Evolutionary conservation across 208 protist genomes (phyloP).

Genomic region (Sergeia podlipaevii): DNA sequence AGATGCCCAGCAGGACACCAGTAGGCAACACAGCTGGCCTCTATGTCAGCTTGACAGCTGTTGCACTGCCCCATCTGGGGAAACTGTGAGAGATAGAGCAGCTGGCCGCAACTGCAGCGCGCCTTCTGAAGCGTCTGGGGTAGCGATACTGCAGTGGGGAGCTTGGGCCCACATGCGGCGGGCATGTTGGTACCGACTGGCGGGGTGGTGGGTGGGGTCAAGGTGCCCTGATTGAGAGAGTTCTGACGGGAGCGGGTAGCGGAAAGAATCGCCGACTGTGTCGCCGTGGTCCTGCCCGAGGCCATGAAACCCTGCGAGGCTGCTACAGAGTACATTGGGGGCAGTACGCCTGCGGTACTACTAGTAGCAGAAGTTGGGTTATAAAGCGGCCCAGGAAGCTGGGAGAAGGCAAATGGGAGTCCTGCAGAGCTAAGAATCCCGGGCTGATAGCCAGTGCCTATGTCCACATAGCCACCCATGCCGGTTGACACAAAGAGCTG

Average conservation of each 20-base stretch:
- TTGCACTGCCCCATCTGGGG: conserved; percentile 15
- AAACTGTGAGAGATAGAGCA: conserved; percentile 29
- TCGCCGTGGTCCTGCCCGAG: conserved; percentile 6
- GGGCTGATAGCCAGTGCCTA: background rate
- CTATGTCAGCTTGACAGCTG: conserved; percentile 21
- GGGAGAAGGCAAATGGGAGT: no score
- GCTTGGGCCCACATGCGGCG: background rate
- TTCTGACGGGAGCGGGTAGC: background rate
- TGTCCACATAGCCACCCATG: background rate
- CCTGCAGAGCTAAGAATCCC: background rate
- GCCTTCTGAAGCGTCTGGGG: conserved; percentile 15
- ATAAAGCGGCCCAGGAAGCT: no score
- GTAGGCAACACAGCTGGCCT: conserved; percentile 22
- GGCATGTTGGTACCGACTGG: background rate
- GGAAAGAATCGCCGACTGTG: background rate
- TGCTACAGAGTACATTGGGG: conserved; percentile 2
- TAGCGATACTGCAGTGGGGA: conserved; percentile 25
- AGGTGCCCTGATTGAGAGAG: background rate
- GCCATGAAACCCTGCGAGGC: conserved; percentile 1
- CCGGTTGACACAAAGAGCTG: background rate
- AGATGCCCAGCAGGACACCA: conserved; percentile 38
- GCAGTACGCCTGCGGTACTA: background rate
- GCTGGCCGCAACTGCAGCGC: conserved; percentile 42
- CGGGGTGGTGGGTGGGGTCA: background rate
- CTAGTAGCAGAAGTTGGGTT: no score